Evolutionary conservation across 306 rosid genomes (phyloP), one percentile per base, ranked within the genome.

Genomic region (Benincasa hispida): DNA sequence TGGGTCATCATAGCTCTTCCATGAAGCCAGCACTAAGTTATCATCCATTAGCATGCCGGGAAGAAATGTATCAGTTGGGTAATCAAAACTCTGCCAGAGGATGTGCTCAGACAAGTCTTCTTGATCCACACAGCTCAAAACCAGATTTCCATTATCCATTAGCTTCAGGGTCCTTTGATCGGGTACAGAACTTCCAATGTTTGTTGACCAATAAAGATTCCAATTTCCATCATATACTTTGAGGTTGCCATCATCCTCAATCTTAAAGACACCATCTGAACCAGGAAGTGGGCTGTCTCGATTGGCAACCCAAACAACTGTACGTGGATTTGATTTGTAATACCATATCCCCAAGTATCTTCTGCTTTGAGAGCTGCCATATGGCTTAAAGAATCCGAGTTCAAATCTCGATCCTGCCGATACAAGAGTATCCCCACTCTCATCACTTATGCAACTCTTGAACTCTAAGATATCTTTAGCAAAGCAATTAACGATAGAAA

Each of bases 311-410:
- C 93, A 91, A 28, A 91, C 92, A 82, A 91, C 81, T 30, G 83
- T 83, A 30, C 34, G 79, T 61, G 93, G 95, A 55, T 74, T 83
- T 10, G 89, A 84, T 39, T 77, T 62, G 79, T 88, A 75, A 76
- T 84, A 91, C 93, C 95, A 91, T 80, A 91, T 91, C 61, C 97
- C 97, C 21, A 89, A 82, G 12, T 89, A 89, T 84, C 92, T 88
- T 84, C 83, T 83, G 6, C 77, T 21, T n/a, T 82, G 79, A 57
- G 77, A 73, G 84, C 91, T 89, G 82, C 90, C 91, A 84, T 87
- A 79, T 10, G 89, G 93, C 54, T 86, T 84, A 62, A 91, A 91
- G 75, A 91, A 91, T 41, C 93, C 95, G 1, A 91, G 83, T 66
- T 89, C 88, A 73, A 91, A 91, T 3, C 41, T 79, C 34, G 82